Evolutionary conservation across 129 eudicot genomes (phyloP), one percentile per base, ranked within the genome.

Genomic region (Saussurea involucrata): DNA sequence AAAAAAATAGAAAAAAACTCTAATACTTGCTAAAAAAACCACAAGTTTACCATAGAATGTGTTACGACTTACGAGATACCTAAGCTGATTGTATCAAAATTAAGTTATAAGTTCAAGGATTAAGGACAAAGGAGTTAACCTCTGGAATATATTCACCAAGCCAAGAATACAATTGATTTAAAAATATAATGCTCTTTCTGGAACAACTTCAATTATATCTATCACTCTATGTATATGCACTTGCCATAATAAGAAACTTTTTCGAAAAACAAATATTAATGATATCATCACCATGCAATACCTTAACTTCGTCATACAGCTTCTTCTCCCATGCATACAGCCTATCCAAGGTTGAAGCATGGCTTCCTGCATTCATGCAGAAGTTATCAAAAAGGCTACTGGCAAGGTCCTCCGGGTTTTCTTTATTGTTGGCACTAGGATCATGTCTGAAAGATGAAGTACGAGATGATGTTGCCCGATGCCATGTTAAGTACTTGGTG

Each of bases 241-340:
- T 3, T 32, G 22, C 21, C 17, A n/a, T 21, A 76, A 18, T 22
- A 29, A 53, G 61, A 9, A 53, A 66, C 65, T 20, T 22, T 10
- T 21, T 28, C 2, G 25, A 27, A 65, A 66, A 40, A 76, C 57
- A 8, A 69, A 60, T 21, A 66, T 69, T 24, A n/a, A 80, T 24
- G 18, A 73, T 25, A 29, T 33, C 44, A 66, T 63, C 44, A 66
- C 57, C 29, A 63, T 68, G 8, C 37, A 72, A 33, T 88, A 94
- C 98, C 97, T 95, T 95, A 55, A 95, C 98, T 95, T 95, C 98
- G 18, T 95, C 98, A 74, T 91, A 95, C 33, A 95, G 96, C 86
- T 95, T 95, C 80, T 84, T 87, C 76, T 95, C 98, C 98, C 98
- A 95, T 20, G 97, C 98, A 72, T 80, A 81, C 21, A 95, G 88